Evolutionary conservation across 139 green algal species (phyloP), one percentile per base, ranked within the genome.

Genomic region (Haematococcus lacustris): DNA sequence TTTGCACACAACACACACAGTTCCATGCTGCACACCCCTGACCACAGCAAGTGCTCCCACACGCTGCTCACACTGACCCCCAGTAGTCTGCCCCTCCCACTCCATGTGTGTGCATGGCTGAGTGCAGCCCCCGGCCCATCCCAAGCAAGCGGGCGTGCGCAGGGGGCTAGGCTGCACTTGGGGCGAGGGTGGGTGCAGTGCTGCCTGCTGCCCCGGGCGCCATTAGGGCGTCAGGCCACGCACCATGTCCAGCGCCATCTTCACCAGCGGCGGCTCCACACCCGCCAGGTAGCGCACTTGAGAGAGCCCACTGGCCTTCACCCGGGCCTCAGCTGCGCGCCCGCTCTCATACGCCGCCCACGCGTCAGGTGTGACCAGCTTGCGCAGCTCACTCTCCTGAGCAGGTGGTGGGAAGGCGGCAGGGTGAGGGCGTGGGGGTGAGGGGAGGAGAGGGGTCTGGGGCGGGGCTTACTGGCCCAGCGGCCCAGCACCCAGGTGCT

Each of bases 301-400:
- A 13, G 35, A 28, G 30, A 69, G 63, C 4, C 63, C 63, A 13
- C 50, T 33, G 25, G 13, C 37, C 7, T 3, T 32, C 30, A 69
- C 17, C 4, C 63, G 34, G 7, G 6, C 2, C 30, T 69, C 63
- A 51, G 63, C 63, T 3, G 63, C 63, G 2, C 34, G 35, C n/a
- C 63, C 63, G 34, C 30, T n/a, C 63, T 69, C 63, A 35, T 69
- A 69, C 25, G 63, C 63, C 2, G 63, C 34, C 25, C 50, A 21
- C 25, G n/a, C 17, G 63, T 69, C 63, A 2, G 63, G 63, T 6
- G 63, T 34, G 35, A 35, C 35, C 35, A 39, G 25, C 63, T 69
- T 69, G 63, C 63, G 63, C 63, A 69, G 30, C 63, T 69, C 63
- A 30, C 7, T 51, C 37, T 69, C 63, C 63, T 69, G 63, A n/a